Evolutionary conservation across 257 asterid species (phyloP).

Genomic region (Fraxinus anomala): DNA sequence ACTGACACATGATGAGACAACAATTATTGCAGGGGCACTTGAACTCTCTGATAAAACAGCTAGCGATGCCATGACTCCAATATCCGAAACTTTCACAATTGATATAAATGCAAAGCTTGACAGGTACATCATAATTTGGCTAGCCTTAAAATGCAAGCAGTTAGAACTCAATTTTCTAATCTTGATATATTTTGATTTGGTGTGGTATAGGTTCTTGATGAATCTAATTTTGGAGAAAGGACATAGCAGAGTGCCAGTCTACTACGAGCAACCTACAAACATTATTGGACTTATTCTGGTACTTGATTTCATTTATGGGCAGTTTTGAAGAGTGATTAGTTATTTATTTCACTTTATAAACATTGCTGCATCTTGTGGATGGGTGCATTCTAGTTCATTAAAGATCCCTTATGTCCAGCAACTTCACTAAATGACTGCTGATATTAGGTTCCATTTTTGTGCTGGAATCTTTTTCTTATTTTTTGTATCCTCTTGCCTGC

Average conservation of each 20-base stretch:
- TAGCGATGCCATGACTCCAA: slow-evolving; percentile 92
- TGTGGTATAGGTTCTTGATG: slow-evolving; percentile 57
- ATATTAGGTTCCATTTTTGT: not conserved
- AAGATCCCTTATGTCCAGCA: not conserved
- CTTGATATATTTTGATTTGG: slow-evolving; percentile 23
- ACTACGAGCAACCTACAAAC: slow-evolving; percentile 53
- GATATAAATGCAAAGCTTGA: slow-evolving; percentile 87
- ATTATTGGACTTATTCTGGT: slow-evolving; percentile 60
- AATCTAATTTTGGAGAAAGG: slow-evolving; percentile 50
- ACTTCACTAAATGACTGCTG: not conserved
- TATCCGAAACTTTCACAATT: slow-evolving; percentile 70
- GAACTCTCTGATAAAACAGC: slow-evolving; percentile 88
- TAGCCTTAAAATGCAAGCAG: not conserved
- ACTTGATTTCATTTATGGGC: not conserved
- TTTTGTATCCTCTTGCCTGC: not conserved
- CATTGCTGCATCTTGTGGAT: not conserved
- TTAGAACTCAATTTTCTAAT: slow-evolving; percentile 20
- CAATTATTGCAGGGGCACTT: slow-evolving; percentile 96
- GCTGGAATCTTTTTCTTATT: not conserved
- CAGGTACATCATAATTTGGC: slow-evolving; percentile 43
- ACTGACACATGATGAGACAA: slow-evolving; percentile 98
- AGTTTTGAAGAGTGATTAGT: not conserved
- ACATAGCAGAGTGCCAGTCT: slow-evolving; percentile 61
- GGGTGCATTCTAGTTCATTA: not conserved
- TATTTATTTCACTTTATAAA: not conserved